Evolutionary conservation across 768 basidiomycete species (phyloP), one percentile per base, ranked within the genome.

Genomic region (Psilocybe cyanescens): DNA sequence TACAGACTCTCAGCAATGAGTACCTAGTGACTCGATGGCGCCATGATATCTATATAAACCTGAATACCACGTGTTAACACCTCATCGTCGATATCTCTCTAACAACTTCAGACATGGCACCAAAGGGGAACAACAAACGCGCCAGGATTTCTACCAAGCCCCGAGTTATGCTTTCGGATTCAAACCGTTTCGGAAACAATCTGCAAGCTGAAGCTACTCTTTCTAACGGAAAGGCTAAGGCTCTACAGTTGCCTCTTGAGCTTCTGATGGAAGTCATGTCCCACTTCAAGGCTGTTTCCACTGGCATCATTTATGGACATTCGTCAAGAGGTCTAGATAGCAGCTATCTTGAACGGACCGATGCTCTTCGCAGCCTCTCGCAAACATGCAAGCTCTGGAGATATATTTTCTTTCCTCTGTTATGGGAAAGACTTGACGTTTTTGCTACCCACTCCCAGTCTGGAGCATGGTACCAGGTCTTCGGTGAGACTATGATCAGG

Each of bases 381-480:
- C 78, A 78, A 57, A 75, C 75, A 0, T 75, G 74, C 57, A 63
- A 58, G 19, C 49, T 62, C 0, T 71, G 75, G 48, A 67, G 76
- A 8, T 41, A 55, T 1, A 51, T 72, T 0, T 76, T 76, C 48
- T 64, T 75, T 3, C 72, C 72, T 1, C 55, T 73, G 48, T 53
- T 72, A 0, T 79, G 73, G 74, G 68, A 74, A 50, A 61, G 70
- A 8, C 63, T 78, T 29, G 71, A 77, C 46, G 72, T 69, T 0
- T 76, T 75, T 59, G 69, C 68, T 3, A 61, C 54, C 2, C 64
- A 63, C 39, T 58, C 53, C 6, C 17, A 31, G 17, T 56, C 55
- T 31, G 58, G 53, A 11, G 60, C 69, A 3, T 75, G 74, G 74
- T 67, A 70, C 49, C 58, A 66, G n/a, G 46, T 58, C 0, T 62